Base-by-base conservation (phyloP, 2,329 filamentous ascomycete genomes). In the Exutisphaerella laricina region DNA sequence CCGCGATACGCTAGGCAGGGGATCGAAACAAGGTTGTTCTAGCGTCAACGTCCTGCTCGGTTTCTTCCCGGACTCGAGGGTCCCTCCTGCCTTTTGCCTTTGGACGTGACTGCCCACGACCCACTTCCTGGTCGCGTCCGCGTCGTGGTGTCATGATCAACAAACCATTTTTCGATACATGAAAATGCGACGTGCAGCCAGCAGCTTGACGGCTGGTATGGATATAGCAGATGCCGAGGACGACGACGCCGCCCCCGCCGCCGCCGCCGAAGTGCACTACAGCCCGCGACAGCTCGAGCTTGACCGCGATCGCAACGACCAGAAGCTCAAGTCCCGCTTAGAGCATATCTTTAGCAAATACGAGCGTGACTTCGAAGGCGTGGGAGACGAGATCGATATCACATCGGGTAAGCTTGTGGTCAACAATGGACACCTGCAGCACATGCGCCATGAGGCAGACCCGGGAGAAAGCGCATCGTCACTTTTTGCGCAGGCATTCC, bases 331-430 rank as follows among this genome's bases (percentile, higher is more conserved):
- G 62, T 82, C 80, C n/a, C 80, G 80, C 4, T 92, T 94, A 62
- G 88, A 95, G 60, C 72, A 78, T 43, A 94, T 97, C 42, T 95
- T 95, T 61, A 78, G 84, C 48, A 96, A 94, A 64, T 60, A 60
- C 38, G 52, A 49, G 40, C 81, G 75, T 51, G 85, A 96, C 61
- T 95, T 95, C 58, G 80, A 80, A 2, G 84, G 82, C 4, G 74
- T 90, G 38, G 88, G 84, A 41, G 90, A 97, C 64, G 88, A 95
- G 67, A 88, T 97, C 57, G 87, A 97, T 63, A 71, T 95, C 43
- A 71, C 73, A 37, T 90, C 85, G 0, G 88, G 87, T 41, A 73
- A 85, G 45, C 80, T 97, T 34, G 74, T 94, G n/a, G 81, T 96
- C 43, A 77, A 97, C 64, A 92, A 95, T 70, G 90, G 92, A 0